Percentiles rank a stretch among this genome's conserved stretches.
These are phyloP conservation scores for Pestalotiopsis fici DNA, from an alignment of 2,329 filamentous ascomycete species.

Conservation along the genomic window DNA sequence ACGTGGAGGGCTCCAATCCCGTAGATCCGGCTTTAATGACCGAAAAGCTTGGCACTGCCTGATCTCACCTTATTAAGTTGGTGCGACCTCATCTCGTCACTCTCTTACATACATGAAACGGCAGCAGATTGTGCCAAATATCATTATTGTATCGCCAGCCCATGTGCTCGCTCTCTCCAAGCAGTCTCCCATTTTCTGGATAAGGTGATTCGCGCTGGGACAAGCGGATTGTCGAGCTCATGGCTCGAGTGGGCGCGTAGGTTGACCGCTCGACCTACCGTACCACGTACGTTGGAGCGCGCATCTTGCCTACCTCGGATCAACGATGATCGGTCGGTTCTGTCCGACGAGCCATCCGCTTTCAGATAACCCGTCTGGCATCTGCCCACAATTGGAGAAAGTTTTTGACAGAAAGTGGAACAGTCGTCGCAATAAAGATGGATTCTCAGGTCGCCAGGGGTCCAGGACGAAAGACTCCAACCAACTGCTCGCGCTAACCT, in stretches of 20 bases:
- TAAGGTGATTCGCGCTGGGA: background rate
- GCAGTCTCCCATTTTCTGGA: no score
- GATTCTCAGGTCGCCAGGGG: background rate
- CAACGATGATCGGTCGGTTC: background rate
- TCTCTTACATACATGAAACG: conserved; percentile 3
- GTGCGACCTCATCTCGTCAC: conserved; percentile 4
- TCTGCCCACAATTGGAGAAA: background rate
- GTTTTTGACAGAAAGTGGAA: conserved; percentile 3
- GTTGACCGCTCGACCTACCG: background rate
- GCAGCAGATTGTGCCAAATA: background rate
- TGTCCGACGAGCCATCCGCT: background rate
- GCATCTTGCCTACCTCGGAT: background rate
- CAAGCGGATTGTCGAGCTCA: background rate
- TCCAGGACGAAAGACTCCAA: background rate
- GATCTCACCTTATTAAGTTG: conserved; percentile 3
- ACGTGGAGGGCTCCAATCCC: background rate
- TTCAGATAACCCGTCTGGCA: background rate
- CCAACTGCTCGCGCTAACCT: background rate
- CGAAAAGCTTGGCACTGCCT: conserved; percentile 4
- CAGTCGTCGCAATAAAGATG: conserved; percentile 5
- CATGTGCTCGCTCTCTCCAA: background rate
- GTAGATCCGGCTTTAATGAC: conserved; percentile 6
- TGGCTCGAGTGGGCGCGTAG: background rate
- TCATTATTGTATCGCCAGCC: background rate
- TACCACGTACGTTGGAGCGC: background rate